A percentile compares a stretch with the other conserved stretches of the same genome.
These are phyloP conservation scores for Euphorbia tirucalli DNA, from an alignment of 345 rosid genomes.

Conservation along the genomic window DNA sequence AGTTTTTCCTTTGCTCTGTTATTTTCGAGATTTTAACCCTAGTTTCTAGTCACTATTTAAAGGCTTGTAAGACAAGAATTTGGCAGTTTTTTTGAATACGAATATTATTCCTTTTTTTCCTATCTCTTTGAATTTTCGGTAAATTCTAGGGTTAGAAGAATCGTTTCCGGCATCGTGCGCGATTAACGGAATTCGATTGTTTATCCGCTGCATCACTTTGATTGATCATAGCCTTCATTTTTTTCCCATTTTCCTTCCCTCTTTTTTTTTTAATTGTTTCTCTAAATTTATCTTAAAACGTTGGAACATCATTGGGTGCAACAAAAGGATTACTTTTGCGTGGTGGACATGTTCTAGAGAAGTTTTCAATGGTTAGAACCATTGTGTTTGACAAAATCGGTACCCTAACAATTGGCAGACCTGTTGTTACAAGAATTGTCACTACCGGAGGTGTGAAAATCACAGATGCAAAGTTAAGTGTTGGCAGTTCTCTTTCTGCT, in stretches of 20 bases:
- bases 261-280: background rate
- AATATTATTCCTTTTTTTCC: too few species aligned
- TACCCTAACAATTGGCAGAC: conserved; percentile 87
- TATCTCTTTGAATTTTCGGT: too few species aligned
- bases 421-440: conserved; percentile 74
- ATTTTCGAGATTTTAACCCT: too few species aligned
- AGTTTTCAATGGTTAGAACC: conserved; percentile 74
- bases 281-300: conserved; percentile 32
- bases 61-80: too few species aligned
- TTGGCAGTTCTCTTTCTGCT: conserved; percentile 2
- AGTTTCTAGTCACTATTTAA: too few species aligned
- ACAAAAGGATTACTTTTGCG: conserved; percentile 90
- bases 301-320: conserved; percentile 95
- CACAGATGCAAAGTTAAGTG: conserved; percentile 53
- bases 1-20: too few species aligned
- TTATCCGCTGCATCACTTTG: too few species aligned
- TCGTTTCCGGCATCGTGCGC: too few species aligned
- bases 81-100: too few species aligned
- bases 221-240: background rate
- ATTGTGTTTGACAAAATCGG: conserved; percentile 94
- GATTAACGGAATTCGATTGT: too few species aligned
- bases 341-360: conserved; percentile 87
- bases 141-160: too few species aligned
- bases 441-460: conserved; percentile 32
- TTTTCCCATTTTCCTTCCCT: background rate